phyloP scores from a whole-genome alignment of 176 grass and related monocot genomes.

The Tuctoria greenei region DNA sequence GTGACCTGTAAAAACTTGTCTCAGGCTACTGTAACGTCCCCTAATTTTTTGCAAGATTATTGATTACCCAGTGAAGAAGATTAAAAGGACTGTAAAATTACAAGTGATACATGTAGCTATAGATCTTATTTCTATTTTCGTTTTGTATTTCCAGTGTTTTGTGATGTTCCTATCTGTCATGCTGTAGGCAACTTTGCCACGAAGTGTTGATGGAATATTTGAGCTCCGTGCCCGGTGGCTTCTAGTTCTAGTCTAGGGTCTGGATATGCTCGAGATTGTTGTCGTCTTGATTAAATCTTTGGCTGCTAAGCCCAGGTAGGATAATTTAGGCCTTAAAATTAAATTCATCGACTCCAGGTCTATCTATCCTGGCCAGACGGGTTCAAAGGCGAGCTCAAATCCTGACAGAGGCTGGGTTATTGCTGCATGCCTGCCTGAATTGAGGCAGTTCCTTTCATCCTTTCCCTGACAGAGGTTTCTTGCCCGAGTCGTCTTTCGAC shows the following conservation, averaged over 20 bases:
- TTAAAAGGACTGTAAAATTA: no score
- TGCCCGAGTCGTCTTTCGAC: no score
- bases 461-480: not conserved
- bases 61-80: not conserved
- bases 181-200: no score
- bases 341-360: not conserved
- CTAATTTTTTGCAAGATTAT: not conserved
- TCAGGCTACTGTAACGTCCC: constrained; percentile 15
- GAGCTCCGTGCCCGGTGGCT: no score
- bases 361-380: not conserved
- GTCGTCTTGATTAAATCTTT: not conserved
- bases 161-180: no score
- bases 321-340: not conserved
- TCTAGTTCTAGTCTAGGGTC: not conserved
- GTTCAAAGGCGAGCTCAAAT: not conserved
- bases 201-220: no score
- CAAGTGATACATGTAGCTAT: no score
- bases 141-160: no score
- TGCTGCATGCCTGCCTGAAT: not conserved
- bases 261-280: constrained; percentile 7
- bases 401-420: not conserved
- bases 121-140: no score
- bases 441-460: not conserved
- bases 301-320: not conserved
- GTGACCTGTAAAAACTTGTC: constrained; percentile 31